Conservation (phyloP, 1,139 yeast genomes). For the Kodamaea sp. region DNA sequence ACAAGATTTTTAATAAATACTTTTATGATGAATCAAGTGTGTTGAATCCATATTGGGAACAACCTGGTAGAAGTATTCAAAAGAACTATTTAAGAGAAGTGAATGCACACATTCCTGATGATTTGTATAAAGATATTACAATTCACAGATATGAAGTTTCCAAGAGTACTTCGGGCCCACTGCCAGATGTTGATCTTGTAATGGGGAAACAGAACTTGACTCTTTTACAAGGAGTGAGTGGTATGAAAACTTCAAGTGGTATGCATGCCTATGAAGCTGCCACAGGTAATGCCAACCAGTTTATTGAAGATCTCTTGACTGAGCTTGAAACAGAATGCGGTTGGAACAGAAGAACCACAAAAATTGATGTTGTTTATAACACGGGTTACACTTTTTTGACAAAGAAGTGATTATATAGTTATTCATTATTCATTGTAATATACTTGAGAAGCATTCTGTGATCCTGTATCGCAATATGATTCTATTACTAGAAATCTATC, state of each 20-base stretch:
- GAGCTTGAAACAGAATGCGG: slow-evolving; percentile 27
- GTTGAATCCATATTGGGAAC: slow-evolving; percentile 45
- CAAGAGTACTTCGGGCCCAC: slow-evolving; percentile 11
- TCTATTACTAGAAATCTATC: too few species aligned
- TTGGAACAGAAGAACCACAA: slow-evolving; percentile 34
- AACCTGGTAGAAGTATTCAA: slow-evolving; percentile 40
- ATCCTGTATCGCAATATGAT: too few species aligned
- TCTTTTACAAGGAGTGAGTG: slow-evolving; percentile 26
- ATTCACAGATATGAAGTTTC: slow-evolving; percentile 15
- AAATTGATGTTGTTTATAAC: slow-evolving; percentile 35
- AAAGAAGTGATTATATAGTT: slow-evolving; percentile 5
- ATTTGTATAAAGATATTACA: slow-evolving; percentile 25
- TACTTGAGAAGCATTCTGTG: too few species aligned
- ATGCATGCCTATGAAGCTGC: slow-evolving; percentile 31
- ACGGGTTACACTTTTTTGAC: slow-evolving; percentile 39
- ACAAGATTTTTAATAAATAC: slow-evolving; percentile 28
- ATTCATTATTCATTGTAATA: too few species aligned
- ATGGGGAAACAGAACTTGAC: slow-evolving; percentile 21
- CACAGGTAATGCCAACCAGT: slow-evolving; percentile 23
- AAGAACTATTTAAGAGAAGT: slow-evolving; percentile 27
- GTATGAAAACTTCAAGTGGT: slow-evolving; percentile 38
- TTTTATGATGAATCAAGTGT: slow-evolving; percentile 33
- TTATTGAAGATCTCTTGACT: slow-evolving; percentile 21
- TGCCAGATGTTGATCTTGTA: slow-evolving; percentile 18
- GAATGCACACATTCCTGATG: slow-evolving; percentile 30